Percentiles rank a stretch among this genome's conserved stretches.
phyloP scores from a whole-genome alignment of 2,329 filamentous ascomycete genomes.

The Domatiomyces globalis region DNA sequence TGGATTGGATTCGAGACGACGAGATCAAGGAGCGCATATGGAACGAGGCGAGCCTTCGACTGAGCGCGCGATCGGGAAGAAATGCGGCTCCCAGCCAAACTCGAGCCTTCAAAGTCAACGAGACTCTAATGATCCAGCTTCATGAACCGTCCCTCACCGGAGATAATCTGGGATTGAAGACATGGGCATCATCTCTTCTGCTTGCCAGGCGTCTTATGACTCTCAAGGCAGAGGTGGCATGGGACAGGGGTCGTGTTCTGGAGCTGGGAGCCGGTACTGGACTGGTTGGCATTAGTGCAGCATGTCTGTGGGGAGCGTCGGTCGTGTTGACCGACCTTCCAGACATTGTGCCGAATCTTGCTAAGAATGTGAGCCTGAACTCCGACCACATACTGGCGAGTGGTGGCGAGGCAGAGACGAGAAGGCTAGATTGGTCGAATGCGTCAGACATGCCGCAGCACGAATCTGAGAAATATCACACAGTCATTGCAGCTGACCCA shows the following conservation, averaged over 20 bases:
- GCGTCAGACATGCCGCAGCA: constrained; percentile 20
- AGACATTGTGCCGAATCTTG: constrained; percentile 67
- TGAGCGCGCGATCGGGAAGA: constrained; percentile 76
- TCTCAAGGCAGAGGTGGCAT: constrained; percentile 18
- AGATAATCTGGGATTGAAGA: constrained; percentile 83
- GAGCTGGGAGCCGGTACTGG: constrained; percentile 87
- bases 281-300: constrained; percentile 74
- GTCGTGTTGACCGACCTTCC: constrained; percentile 73
- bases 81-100: constrained; percentile 51
- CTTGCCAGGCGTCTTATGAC: constrained; percentile 55
- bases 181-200: constrained; percentile 83
- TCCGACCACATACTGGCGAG: constrained; percentile 37
- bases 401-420: constrained; percentile 37
- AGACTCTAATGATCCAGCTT: constrained; percentile 52
- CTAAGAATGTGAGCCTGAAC: constrained; percentile 59
- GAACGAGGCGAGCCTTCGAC: constrained; percentile 61
- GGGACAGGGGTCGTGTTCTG: constrained; percentile 33
- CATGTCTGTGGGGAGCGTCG: constrained; percentile 49
- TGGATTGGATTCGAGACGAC: constrained; percentile 33
- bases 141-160: constrained; percentile 78
- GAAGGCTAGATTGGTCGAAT: constrained; percentile 57
- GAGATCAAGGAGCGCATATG: constrained; percentile 39
- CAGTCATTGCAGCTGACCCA: constrained; percentile 74
- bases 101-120: constrained; percentile 43
- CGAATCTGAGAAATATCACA: constrained; percentile 32